Conservation (phyloP, 2,329 filamentous ascomycete species). For the Xenoacremonium recifei region DNA sequence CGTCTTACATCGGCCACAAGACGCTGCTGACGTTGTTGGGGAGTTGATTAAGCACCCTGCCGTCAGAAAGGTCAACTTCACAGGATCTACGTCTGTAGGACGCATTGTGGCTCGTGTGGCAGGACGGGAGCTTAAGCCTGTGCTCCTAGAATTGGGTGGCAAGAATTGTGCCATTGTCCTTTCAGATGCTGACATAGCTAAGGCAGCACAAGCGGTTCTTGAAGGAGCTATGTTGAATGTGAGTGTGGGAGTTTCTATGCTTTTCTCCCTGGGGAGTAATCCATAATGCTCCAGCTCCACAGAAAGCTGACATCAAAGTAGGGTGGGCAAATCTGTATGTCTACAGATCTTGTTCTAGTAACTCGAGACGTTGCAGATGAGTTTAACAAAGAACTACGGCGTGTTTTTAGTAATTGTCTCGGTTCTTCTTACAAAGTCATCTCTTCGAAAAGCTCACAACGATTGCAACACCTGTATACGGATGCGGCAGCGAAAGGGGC, state of each 20-base stretch:
- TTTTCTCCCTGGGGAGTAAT: too few species aligned
- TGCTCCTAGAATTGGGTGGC: slow-evolving; percentile 37
- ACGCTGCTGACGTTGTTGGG: slow-evolving; percentile 31
- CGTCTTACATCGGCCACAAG: slow-evolving; percentile 26
- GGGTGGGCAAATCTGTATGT: not conserved
- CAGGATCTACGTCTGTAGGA: slow-evolving; percentile 37
- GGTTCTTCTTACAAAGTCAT: not conserved
- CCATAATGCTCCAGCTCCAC: too few species aligned
- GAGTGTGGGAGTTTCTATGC: too few species aligned
- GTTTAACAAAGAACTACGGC: too few species aligned
- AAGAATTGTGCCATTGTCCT: slow-evolving; percentile 39
- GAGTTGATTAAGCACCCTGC: slow-evolving; percentile 30
- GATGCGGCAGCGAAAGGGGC: too few species aligned
- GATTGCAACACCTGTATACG: not conserved
- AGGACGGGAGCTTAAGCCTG: slow-evolving; percentile 34
- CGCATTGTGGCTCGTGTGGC: slow-evolving; percentile 33
- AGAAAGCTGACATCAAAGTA: not conserved
- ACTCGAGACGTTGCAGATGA: too few species aligned
- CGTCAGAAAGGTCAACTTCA: slow-evolving; percentile 40
- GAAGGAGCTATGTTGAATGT: not conserved
- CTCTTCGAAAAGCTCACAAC: not conserved
- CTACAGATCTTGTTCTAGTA: not conserved
- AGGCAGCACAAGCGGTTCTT: slow-evolving; percentile 22
- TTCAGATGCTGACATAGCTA: slow-evolving; percentile 38
- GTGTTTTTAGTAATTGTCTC: too few species aligned